Evolutionary conservation across 208 protist species (phyloP), one percentile per base, ranked within the genome.

Genomic region (Leishmania amazonensis): DNA sequence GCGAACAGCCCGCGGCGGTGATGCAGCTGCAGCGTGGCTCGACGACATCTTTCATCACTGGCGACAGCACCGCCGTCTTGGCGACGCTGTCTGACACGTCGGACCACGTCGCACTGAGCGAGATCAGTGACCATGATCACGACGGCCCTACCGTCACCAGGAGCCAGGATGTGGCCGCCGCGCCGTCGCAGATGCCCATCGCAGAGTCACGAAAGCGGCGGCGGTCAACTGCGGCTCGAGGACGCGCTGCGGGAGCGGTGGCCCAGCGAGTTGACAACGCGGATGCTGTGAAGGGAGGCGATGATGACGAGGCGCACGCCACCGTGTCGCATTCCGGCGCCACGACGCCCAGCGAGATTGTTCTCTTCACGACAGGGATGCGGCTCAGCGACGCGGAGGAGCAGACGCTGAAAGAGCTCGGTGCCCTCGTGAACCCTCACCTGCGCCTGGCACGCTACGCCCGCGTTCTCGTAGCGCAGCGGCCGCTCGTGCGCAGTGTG

Each of bases 341-440:
- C 17, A 54, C 53, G 58, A 6, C 76, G 53, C 67, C 76, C 28
- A 65, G 17, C 24, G 60, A 5, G 31, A 79, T n/a, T 0, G 85
- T 90, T n/a, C 67, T 96, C 78, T 91, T 90, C 57, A 96, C 93
- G 2, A 96, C 91, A 21, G 91, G 91, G 2, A 78, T 96, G 45
- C 85, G 81, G 11, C 83, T 95, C 35, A 88, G 82, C 47, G 51
- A 64, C 21, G 42, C 49, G 40, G 84, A 91, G 47, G 76, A 86
- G 78, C 19, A 35, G 17, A 81, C 76, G 5, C 71, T 89, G 28
- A 71, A 78, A 24, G 51, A n/a, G 6, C 47, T 90, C n/a, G 88
- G 89, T 11, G 79, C 92, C 49, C 42, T 88, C 1, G 79, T 94
- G 11, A 96, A 96, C 76, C 93, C 93, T 6, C 53, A 62, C 17